Evolutionary conservation across 164 flowering plant genomes (phyloP).

Genomic region (Nelumbo lutea): DNA sequence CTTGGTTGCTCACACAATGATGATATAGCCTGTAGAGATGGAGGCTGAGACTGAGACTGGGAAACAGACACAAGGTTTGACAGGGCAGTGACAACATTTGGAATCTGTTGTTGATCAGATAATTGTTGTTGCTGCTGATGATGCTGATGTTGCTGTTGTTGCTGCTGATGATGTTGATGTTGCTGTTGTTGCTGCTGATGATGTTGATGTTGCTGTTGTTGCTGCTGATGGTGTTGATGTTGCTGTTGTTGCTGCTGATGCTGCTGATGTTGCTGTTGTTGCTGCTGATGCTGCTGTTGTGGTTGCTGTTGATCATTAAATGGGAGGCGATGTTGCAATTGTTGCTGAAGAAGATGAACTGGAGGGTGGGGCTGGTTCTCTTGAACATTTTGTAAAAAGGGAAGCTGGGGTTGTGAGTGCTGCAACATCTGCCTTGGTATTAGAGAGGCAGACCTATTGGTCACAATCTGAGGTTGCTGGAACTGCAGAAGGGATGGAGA

Average conservation of each 20-base stretch:
- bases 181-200: constrained; percentile 24
- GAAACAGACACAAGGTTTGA: constrained; percentile 50
- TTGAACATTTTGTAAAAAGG: constrained; percentile 45
- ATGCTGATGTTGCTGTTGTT: constrained; percentile 20
- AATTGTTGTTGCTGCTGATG: constrained; percentile 38
- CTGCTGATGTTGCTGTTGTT: constrained; percentile 23
- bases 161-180: constrained; percentile 30
- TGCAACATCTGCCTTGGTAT: constrained; percentile 60
- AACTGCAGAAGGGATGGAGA: constrained; percentile 55
- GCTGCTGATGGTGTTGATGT: constrained; percentile 28
- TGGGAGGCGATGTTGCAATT: constrained; percentile 27
- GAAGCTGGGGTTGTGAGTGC: constrained; percentile 52
- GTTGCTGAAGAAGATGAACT: constrained; percentile 36
- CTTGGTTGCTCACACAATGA: constrained; percentile 56
- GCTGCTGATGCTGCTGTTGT: constrained; percentile 9
- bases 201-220: constrained; percentile 33
- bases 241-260: constrained; percentile 23
- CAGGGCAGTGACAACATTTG: constrained; percentile 35
- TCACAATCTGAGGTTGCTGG: constrained; percentile 52
- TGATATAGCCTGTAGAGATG: constrained; percentile 46
- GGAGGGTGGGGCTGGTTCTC: constrained; percentile 39
- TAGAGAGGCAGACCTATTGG: constrained; percentile 38
- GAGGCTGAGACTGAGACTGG: constrained; percentile 44
- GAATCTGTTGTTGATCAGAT: constrained; percentile 41
- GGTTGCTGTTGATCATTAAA: constrained; percentile 10